Evolutionary conservation across 805 yeast genomes (phyloP), one percentile per base, ranked within the genome.

Genomic region (Yarrowia sp.): DNA sequence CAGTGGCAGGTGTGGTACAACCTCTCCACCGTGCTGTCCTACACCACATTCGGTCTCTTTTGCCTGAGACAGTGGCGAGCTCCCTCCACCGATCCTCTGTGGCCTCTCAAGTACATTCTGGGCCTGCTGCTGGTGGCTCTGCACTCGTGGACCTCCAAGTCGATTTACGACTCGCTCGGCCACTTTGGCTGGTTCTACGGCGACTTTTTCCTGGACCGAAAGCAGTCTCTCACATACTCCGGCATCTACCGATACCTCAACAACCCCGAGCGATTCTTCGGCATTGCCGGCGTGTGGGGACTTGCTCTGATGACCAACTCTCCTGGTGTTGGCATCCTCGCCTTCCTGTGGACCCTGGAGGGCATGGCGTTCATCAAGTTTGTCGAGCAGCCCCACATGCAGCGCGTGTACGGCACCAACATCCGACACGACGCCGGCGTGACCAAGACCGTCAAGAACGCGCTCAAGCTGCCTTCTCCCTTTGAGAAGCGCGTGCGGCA

Each of bases 131-230:
- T 87, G 33, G 75, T 85, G 14, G 66, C 78, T 7, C 76, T 88
- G 27, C 96, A 88, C 68, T 70, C 80, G 16, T 84, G 90, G 87
- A 86, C 90, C 33, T 84, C 87, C 66, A 68, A 78, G 22, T 87
- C 90, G 29, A 87, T 88, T 35, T 79, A 84, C 65, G 82, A 82
- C 44, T 84, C 88, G 55, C 83, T 88, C 66, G 93, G 93, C 1
- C 87, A 86, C 64, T 87, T 85, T 72, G 94, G 96, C n/a, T 88
- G 94, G 94, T 88, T 88, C 68, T 88, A 86, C 71, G 96, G 96
- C 63, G 96, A 88, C 72, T 88, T 88, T 73, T 88, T 88, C 73
- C 75, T 87, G 63, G 62, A 58, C 32, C 21, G 42, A 16, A 42
- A 33, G 62, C 73, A 81, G 7, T 77, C 77, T 65, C 77, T 88